Evolutionary conservation across 1,284 basidiomycete species (phyloP).

Genomic region (Cryptococcus neoformans): DNA sequence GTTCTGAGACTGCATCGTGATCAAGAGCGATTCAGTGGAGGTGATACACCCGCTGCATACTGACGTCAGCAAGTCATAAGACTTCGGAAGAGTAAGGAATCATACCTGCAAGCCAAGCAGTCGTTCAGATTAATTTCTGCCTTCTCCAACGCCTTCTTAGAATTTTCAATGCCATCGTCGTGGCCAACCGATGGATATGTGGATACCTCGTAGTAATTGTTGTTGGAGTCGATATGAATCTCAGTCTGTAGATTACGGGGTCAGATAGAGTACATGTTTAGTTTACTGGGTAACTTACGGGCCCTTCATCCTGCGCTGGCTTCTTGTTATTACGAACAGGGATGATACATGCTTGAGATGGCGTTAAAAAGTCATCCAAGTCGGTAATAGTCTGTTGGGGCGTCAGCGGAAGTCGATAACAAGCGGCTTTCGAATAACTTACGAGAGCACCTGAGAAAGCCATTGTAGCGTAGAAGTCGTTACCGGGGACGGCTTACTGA

Average conservation of each 20-base stretch:
- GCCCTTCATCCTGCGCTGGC: conserved; percentile 20
- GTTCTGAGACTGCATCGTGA: conserved; percentile 93
- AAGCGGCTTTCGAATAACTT: conserved; percentile 34
- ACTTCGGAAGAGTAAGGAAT: conserved; percentile 2
- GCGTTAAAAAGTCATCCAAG: conserved; percentile 96
- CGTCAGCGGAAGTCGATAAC: conserved; percentile 1
- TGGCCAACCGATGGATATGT: conserved; percentile 28
- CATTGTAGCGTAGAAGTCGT: conserved; percentile 53
- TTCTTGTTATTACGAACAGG: conserved; percentile 59
- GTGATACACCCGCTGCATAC: conserved; percentile 88
- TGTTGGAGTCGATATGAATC: conserved; percentile 70
- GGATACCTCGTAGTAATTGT: conserved; percentile 49
- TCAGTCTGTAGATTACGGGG: conserved; percentile 58
- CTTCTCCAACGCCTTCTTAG: conserved; percentile 68
- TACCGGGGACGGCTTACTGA: no score
- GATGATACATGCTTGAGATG: conserved; percentile 97
- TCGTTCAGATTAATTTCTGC: conserved; percentile 96
- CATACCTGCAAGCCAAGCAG: conserved; percentile 60
- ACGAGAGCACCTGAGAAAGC: conserved; percentile 87
- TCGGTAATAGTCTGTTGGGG: conserved; percentile 59
- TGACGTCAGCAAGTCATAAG: background rate
- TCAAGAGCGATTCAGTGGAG: conserved; percentile 93
- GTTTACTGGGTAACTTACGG: conserved; percentile 11
- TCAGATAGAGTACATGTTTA: conserved; percentile 1
- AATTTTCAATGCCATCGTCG: conserved; percentile 6